These are phyloP conservation scores for Choiromyces venosus DNA, from an alignment of 495 filamentous ascomycete species.

Conservation along the genomic window DNA sequence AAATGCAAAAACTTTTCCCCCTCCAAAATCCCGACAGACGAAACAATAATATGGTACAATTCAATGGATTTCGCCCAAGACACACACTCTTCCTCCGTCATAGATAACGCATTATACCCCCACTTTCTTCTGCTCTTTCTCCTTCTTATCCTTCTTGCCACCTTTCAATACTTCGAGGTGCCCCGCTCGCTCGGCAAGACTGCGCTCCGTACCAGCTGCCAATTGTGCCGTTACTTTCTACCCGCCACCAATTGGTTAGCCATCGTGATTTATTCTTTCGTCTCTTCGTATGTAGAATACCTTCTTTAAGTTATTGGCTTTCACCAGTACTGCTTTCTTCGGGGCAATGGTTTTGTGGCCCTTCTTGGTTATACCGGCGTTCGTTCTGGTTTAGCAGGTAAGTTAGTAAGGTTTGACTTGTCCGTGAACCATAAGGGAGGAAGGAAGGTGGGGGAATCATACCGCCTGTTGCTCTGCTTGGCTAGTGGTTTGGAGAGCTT, in stretches of 20 bases:
- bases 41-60: not conserved
- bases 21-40: not conserved
- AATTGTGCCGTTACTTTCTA: conserved; percentile 64
- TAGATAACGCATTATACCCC: not conserved
- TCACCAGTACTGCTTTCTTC: conserved; percentile 58
- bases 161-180: conserved; percentile 63
- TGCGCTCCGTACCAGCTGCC: conserved; percentile 59
- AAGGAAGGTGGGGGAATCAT: conserved; percentile 4
- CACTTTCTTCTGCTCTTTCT: not conserved
- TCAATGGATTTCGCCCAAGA: not conserved
- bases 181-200: conserved; percentile 62
- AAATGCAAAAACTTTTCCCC: not conserved
- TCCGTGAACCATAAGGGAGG: conserved; percentile 6
- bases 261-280: not conserved
- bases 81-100: not conserved
- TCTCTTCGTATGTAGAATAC: conserved; percentile 42
- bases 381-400: conserved; percentile 24
- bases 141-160: conserved; percentile 39
- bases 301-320: conserved; percentile 59
- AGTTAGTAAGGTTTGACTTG: not conserved
- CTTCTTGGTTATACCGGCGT: conserved; percentile 49
- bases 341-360: conserved; percentile 61
- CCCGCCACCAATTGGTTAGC: conserved; percentile 1
- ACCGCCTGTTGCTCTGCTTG: conserved; percentile 25
- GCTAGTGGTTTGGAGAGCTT: conserved; percentile 24